These are phyloP conservation scores for Salvia sclarea DNA, from an alignment of 305 asterid species.

Conservation along the genomic window DNA sequence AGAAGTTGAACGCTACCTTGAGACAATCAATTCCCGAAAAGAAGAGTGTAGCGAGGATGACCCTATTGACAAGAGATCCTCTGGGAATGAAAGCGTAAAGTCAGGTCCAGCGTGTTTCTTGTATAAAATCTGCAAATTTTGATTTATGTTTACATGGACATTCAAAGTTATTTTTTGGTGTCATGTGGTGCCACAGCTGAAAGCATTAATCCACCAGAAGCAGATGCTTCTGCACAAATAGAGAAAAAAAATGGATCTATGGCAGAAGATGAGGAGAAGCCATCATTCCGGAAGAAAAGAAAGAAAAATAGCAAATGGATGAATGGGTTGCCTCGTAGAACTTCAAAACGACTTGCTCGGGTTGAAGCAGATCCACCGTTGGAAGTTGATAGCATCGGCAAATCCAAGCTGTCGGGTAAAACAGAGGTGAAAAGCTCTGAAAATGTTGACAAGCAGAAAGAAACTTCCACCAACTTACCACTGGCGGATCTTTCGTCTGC, in stretches of 20 bases:
- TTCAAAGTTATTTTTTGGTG: slow-evolving; percentile 1
- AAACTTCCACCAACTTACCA: slow-evolving; percentile 4
- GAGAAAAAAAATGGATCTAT: not conserved
- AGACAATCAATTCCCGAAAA: too few relatives aligned
- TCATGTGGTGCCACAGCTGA: slow-evolving; percentile 17
- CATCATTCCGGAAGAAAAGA: slow-evolving; percentile 28
- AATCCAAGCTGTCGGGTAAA: slow-evolving; percentile 16
- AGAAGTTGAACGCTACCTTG: too few relatives aligned
- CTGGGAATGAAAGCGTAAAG: slow-evolving; percentile 29
- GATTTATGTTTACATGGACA: slow-evolving; percentile 9
- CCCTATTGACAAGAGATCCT: not conserved
- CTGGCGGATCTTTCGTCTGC: slow-evolving; percentile 17
- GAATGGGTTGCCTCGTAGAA: slow-evolving; percentile 48
- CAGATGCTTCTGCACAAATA: not conserved
- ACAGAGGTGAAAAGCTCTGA: slow-evolving; percentile 28
- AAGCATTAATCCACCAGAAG: not conserved
- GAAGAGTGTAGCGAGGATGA: too few relatives aligned
- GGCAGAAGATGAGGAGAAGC: slow-evolving; percentile 21
- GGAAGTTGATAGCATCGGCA: slow-evolving; percentile 10
- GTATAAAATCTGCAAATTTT: not conserved
- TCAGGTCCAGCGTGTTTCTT: slow-evolving; percentile 42
- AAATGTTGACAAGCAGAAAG: slow-evolving; percentile 32
- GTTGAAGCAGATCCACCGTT: slow-evolving; percentile 39
- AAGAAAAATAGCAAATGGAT: slow-evolving; percentile 35
- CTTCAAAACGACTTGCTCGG: slow-evolving; percentile 63